phyloP scores from a whole-genome alignment of 2,329 filamentous ascomycete species.

The Thielaviopsis cerberus region DNA sequence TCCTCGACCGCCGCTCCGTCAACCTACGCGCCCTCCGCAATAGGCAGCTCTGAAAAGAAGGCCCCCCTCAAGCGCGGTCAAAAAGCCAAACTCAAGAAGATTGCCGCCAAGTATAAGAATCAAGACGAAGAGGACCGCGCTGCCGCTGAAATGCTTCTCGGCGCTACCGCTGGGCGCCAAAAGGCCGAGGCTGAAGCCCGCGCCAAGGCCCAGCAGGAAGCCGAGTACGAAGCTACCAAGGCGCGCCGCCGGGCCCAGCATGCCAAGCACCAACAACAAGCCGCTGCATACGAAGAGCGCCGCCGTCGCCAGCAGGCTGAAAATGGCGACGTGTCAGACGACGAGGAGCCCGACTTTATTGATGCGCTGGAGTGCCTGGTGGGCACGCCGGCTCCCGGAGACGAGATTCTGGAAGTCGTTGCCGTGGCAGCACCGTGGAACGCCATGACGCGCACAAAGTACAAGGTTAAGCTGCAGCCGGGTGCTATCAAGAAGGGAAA shows the following conservation, averaged over 20 bases:
- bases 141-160: constrained; percentile 72
- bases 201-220: constrained; percentile 50
- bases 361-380: constrained; percentile 52
- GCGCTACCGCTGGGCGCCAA: constrained; percentile 48
- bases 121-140: constrained; percentile 88
- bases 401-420: constrained; percentile 56
- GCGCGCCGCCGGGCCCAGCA: constrained; percentile 67
- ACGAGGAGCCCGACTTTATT: constrained; percentile 35
- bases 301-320: constrained; percentile 21
- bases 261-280: constrained; percentile 54
- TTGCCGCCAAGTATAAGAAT: constrained; percentile 73
- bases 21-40: constrained; percentile 9
- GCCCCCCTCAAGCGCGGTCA: constrained; percentile 49
- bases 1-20: constrained; percentile 10
- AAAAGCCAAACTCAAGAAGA: constrained; percentile 67
- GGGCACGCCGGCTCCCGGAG: constrained; percentile 58
- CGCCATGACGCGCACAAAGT: constrained; percentile 56
- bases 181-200: constrained; percentile 49
- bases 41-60: constrained; percentile 26
- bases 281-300: constrained; percentile 57
- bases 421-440: constrained; percentile 47
- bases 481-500: constrained; percentile 85
- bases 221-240: constrained; percentile 43
- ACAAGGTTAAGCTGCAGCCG: constrained; percentile 87
- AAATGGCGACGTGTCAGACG: constrained; percentile 34